A percentile compares a stretch with the other conserved stretches of the same genome.
Evolutionary conservation across 768 basidiomycete genomes (phyloP).

Genomic region (Exsudoporus frostii): DNA sequence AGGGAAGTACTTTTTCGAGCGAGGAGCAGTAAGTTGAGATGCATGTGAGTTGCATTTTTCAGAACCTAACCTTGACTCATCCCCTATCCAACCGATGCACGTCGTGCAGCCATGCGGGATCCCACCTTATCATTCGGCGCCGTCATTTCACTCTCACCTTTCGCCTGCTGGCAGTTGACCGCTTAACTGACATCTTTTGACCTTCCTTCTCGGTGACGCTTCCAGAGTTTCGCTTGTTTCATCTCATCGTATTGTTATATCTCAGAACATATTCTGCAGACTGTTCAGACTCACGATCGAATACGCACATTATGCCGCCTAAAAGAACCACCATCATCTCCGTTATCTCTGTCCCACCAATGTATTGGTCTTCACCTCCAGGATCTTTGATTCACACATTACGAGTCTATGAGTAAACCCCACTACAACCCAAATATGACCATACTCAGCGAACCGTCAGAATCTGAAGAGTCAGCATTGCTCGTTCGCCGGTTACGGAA

Average conservation of each 20-base stretch:
- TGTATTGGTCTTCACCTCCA: background rate
- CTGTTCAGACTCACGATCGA: background rate
- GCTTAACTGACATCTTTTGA: background rate
- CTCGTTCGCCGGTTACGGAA: background rate
- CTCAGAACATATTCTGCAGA: background rate
- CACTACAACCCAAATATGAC: background rate
- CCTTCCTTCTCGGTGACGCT: background rate
- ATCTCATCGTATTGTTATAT: background rate
- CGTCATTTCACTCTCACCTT: background rate
- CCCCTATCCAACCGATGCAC: background rate
- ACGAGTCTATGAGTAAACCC: background rate
- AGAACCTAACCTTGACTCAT: background rate
- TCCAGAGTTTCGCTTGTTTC: background rate
- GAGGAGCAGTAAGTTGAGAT: background rate
- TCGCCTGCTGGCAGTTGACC: background rate
- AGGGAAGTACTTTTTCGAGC: background rate
- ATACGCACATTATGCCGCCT: background rate
- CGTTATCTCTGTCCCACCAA: background rate
- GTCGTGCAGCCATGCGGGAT: background rate
- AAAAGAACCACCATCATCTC: background rate
- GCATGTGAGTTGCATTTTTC: slow-evolving; percentile 1
- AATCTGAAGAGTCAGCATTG: background rate
- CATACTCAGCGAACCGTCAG: background rate
- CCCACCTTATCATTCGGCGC: slow-evolving; percentile 8
- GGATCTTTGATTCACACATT: background rate